phyloP scores from a whole-genome alignment of 768 basidiomycete genomes.

The Serendipita indica region DNA sequence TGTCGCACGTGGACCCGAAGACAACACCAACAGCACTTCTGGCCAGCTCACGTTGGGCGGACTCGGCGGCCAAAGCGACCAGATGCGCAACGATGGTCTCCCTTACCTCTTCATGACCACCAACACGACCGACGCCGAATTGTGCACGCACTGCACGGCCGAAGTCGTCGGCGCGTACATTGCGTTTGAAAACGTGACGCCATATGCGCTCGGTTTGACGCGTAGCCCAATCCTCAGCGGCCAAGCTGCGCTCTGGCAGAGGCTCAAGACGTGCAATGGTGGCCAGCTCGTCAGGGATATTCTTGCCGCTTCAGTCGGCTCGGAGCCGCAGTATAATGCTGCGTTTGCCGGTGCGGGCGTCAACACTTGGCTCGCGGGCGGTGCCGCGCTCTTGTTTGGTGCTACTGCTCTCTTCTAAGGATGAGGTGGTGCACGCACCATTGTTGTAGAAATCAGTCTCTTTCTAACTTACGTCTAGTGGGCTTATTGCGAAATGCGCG shows the following conservation, averaged over 20 bases:
- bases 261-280: conserved; percentile 53
- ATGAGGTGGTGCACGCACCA: too few relatives aligned
- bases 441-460: too few relatives aligned
- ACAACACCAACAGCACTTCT: neutral
- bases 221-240: conserved; percentile 39
- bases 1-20: too few relatives aligned
- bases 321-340: too few relatives aligned
- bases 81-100: conserved; percentile 37
- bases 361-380: too few relatives aligned
- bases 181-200: conserved; percentile 49
- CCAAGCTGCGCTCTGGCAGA: conserved; percentile 48
- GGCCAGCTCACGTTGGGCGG: conserved; percentile 16
- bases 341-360: too few relatives aligned
- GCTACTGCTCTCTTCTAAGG: too few relatives aligned
- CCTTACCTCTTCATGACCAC: conserved; percentile 67
- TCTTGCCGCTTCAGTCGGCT: too few relatives aligned
- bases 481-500: too few relatives aligned
- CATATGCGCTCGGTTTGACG: conserved; percentile 61
- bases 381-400: too few relatives aligned
- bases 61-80: conserved; percentile 26
- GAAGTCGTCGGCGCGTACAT: conserved; percentile 64
- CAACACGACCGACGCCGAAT: conserved; percentile 28
- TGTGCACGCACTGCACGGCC: conserved; percentile 77
- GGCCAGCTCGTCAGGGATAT: too few relatives aligned
- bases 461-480: too few relatives aligned